These are phyloP conservation scores for Torulaspora franciscae DNA, from an alignment of 805 yeast genomes.

Conservation along the genomic window DNA sequence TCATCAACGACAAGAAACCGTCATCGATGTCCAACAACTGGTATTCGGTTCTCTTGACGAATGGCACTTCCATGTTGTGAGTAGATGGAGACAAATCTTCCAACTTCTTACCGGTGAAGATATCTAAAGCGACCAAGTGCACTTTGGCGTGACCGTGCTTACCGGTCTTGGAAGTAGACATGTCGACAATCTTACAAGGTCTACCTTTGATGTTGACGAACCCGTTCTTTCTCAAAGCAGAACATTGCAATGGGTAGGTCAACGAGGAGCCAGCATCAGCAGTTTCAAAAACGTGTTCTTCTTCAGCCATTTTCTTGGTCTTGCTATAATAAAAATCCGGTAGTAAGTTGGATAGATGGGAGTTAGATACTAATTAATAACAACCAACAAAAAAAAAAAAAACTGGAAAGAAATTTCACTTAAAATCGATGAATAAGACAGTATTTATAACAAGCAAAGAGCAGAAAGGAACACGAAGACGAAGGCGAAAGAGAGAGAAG, in stretches of 20 bases:
- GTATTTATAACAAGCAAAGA: background rate
- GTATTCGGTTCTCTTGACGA: constrained; percentile 91
- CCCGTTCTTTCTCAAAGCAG: constrained; percentile 99
- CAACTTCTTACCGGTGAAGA: constrained; percentile 98
- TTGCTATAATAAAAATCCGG: background rate
- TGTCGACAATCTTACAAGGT: constrained; percentile 99
- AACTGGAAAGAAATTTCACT: background rate
- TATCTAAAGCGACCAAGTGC: constrained; percentile 97
- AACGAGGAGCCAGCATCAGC: constrained; percentile 98
- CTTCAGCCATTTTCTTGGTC: constrained; percentile 32
- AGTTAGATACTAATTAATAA: background rate
- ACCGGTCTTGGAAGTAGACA: constrained; percentile 99
- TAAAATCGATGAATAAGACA: background rate
- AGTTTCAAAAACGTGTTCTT: constrained; percentile 90
- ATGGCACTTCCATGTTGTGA: constrained; percentile 99
- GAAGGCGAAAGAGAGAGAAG: background rate
- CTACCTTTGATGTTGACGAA: constrained; percentile 98
- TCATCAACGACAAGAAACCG: constrained; percentile 95
- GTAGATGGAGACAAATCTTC: constrained; percentile 99
- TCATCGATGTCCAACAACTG: constrained; percentile 98
- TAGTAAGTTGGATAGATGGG: background rate
- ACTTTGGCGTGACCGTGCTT: constrained; percentile 99
- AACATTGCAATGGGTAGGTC: constrained; percentile 99
- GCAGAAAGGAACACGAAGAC: background rate
- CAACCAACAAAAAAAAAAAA: background rate